These are phyloP conservation scores for Coniochaeta prunicola DNA, from an alignment of 2,329 filamentous ascomycete genomes.

Conservation along the genomic window DNA sequence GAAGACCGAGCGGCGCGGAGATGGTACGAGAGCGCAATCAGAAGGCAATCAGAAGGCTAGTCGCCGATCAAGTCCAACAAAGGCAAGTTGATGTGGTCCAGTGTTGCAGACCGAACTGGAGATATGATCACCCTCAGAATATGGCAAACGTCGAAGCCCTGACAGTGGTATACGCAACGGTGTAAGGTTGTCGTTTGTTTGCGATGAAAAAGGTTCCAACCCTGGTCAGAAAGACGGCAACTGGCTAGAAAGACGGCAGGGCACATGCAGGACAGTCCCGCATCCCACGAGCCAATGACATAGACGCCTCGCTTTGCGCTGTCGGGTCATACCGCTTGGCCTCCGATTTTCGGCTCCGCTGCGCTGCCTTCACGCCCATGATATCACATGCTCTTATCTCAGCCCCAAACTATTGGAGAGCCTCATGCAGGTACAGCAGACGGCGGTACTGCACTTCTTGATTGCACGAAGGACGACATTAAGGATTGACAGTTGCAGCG, in stretches of 20 bases:
- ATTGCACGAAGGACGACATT: no score
- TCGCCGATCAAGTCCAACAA: background rate
- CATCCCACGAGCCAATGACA: background rate
- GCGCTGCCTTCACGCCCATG: background rate
- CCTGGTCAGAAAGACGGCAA: background rate
- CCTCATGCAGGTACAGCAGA: background rate
- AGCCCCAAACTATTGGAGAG: background rate
- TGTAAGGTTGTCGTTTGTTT: background rate
- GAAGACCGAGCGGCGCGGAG: background rate
- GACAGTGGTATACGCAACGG: background rate
- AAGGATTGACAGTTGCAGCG: no score
- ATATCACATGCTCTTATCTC: background rate
- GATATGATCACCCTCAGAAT: background rate
- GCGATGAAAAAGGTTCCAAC: background rate
- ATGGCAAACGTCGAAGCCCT: background rate
- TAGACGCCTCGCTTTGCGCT: background rate
- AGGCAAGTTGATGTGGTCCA: background rate
- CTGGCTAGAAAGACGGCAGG: background rate
- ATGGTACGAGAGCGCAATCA: background rate
- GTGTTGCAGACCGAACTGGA: background rate
- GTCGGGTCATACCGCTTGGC: background rate
- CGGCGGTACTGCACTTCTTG: no score
- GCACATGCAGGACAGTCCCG: background rate
- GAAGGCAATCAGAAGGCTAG: background rate
- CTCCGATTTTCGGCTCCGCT: background rate